These are phyloP conservation scores for Pilasporangium apinafurcum DNA, from an alignment of 352 stramenopile species.

Conservation along the genomic window DNA sequence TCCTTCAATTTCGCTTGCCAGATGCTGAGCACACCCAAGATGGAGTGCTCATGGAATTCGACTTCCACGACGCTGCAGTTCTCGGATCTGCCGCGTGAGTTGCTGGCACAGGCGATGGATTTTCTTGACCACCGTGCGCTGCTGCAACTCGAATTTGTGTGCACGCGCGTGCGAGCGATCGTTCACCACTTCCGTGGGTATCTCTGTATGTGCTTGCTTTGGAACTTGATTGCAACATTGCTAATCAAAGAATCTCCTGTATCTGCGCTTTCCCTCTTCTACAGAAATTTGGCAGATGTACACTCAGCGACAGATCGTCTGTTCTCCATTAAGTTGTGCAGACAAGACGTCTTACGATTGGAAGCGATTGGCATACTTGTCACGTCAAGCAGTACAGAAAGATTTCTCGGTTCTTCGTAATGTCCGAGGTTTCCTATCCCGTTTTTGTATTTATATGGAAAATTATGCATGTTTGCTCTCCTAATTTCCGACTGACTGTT, in stretches of 20 bases:
- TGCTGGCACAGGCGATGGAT: constrained; percentile 29
- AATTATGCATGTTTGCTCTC: background rate
- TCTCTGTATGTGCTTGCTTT: background rate
- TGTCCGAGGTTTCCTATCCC: constrained; percentile 33
- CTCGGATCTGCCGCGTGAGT: constrained; percentile 27
- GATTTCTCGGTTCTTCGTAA: constrained; percentile 22
- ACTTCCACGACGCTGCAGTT: no score
- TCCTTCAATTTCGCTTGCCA: no score
- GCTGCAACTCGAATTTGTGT: constrained; percentile 21
- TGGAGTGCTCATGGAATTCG: no score
- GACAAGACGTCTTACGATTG: constrained; percentile 8
- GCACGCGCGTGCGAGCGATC: background rate
- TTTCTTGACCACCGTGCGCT: constrained; percentile 29
- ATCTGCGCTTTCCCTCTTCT: background rate
- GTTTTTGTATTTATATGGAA: background rate
- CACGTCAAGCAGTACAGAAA: constrained; percentile 6
- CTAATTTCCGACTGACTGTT: no score
- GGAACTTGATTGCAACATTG: background rate
- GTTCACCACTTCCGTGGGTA: constrained; percentile 6
- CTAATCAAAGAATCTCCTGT: background rate
- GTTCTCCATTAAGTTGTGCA: background rate
- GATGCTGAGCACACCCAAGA: no score
- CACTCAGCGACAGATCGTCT: constrained; percentile 7
- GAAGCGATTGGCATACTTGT: constrained; percentile 26
- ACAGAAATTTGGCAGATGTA: constrained; percentile 27